These are phyloP conservation scores for Phytopythium oedochilum DNA, from an alignment of 352 stramenopile genomes.

Conservation along the genomic window DNA sequence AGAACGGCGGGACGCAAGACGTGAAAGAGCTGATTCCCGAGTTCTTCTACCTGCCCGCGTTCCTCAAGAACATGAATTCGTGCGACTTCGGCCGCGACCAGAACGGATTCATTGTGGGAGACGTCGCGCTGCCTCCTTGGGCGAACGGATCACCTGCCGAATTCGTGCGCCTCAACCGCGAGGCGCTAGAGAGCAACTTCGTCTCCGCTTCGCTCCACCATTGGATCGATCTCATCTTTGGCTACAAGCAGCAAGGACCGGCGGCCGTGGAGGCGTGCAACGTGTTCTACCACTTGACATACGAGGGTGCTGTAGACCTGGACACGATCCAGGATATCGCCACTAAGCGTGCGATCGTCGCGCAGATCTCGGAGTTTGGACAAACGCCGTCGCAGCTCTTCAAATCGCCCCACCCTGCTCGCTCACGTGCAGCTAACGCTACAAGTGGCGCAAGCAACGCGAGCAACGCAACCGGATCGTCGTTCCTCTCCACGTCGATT, in stretches of 20 bases:
- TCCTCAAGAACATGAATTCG: constrained; percentile 95
- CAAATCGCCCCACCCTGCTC: constrained; percentile 64
- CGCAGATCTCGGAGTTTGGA: constrained; percentile 98
- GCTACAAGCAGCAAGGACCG: constrained; percentile 93
- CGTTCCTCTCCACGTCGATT: constrained; percentile 12
- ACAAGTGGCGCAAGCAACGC: background rate
- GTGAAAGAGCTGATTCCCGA: constrained; percentile 99
- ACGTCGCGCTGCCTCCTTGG: constrained; percentile 94
- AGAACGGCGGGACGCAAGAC: constrained; percentile 87
- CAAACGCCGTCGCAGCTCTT: constrained; percentile 96
- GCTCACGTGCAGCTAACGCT: constrained; percentile 8
- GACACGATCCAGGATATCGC: constrained; percentile 67
- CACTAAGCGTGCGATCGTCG: constrained; percentile 81
- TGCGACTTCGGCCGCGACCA: constrained; percentile 92
- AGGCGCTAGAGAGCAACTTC: constrained; percentile 94
- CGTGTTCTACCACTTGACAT: constrained; percentile 98
- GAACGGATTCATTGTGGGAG: constrained; percentile 77
- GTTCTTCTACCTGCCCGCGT: constrained; percentile 95
- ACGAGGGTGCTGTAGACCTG: constrained; percentile 96
- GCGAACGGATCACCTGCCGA: constrained; percentile 89
- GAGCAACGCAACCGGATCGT: constrained; percentile 6
- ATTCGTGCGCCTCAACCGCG: constrained; percentile 95
- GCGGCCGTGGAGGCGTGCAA: constrained; percentile 94
- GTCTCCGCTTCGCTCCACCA: constrained; percentile 95
- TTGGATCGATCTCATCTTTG: constrained; percentile 99